phyloP scores from a whole-genome alignment of 106 monocot species.

The Triglochin maritima region DNA sequence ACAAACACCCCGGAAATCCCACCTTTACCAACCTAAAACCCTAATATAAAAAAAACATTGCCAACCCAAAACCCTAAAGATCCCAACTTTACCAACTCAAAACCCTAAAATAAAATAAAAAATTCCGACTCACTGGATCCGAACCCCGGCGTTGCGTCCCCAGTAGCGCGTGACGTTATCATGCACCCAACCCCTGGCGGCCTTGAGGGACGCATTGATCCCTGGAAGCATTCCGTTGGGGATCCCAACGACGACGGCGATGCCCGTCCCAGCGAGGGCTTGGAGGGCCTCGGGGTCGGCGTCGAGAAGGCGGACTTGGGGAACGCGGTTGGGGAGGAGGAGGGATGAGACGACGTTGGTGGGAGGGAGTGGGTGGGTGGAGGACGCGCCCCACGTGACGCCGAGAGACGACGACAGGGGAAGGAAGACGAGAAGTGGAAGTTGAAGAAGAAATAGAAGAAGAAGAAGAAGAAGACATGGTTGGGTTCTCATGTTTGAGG shows the following conservation, averaged over 20 bases:
- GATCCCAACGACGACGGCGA: constrained; percentile 55
- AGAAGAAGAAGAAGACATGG: constrained; percentile 3
- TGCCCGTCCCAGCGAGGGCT: constrained; percentile 54
- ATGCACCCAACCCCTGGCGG: constrained; percentile 81
- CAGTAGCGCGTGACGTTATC: constrained; percentile 79
- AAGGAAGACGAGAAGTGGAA: constrained; percentile 4
- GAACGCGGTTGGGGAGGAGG: constrained; percentile 53
- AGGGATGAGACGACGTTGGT: constrained; percentile 40
- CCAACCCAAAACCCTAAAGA: neutral
- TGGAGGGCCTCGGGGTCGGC: constrained; percentile 46
- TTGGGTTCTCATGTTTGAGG: too few relatives aligned
- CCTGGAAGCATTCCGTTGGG: constrained; percentile 57
- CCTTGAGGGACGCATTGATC: constrained; percentile 57
- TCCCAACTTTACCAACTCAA: too few relatives aligned
- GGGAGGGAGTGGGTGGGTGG: constrained; percentile 66
- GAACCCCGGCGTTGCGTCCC: constrained; percentile 23
- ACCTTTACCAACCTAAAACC: neutral
- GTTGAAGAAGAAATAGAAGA: constrained; percentile 6
- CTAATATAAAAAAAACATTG: neutral
- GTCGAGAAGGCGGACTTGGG: constrained; percentile 58
- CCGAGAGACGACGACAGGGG: constrained; percentile 23
- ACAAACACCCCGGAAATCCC: neutral
- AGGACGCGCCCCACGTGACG: constrained; percentile 58
- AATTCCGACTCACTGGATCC: constrained; percentile 59
- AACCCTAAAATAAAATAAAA: neutral